Conservation (phyloP, 1,139 yeast species). For the Protomyces inouyei region DNA sequence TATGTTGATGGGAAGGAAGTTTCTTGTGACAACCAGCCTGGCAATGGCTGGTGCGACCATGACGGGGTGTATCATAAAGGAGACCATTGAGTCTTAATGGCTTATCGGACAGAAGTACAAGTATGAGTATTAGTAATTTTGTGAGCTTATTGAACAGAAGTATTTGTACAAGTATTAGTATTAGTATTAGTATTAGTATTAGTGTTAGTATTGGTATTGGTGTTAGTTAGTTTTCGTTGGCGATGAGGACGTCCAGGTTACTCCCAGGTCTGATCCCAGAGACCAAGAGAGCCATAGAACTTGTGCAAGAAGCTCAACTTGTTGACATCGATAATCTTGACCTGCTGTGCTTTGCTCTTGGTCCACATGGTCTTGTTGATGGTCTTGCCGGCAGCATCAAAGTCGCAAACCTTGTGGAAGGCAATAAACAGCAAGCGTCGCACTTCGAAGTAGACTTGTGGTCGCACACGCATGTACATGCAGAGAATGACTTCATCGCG, state of each 20-base stretch:
- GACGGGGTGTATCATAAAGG: background rate
- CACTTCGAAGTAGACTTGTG: background rate
- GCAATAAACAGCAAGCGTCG: background rate
- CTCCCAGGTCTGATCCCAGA: background rate
- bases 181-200: too few species aligned
- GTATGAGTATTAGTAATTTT: too few species aligned
- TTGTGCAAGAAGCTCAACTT: background rate
- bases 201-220: too few species aligned
- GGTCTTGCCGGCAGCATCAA: background rate
- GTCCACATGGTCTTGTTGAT: background rate
- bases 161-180: too few species aligned
- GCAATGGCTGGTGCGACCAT: background rate
- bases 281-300: background rate
- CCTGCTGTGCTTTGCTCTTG: background rate
- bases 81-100: background rate
- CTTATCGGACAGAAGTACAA: background rate
- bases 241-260: background rate
- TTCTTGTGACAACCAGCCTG: too few species aligned
- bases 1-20: too few species aligned
- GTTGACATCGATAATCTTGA: conserved; percentile 2
- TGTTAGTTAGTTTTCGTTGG: too few species aligned
- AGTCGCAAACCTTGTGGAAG: background rate
- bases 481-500: background rate
- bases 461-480: background rate
- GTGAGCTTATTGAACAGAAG: too few species aligned